Conservation (phyloP, 2,329 filamentous ascomycete species). For the Colletotrichum eleusines region DNA sequence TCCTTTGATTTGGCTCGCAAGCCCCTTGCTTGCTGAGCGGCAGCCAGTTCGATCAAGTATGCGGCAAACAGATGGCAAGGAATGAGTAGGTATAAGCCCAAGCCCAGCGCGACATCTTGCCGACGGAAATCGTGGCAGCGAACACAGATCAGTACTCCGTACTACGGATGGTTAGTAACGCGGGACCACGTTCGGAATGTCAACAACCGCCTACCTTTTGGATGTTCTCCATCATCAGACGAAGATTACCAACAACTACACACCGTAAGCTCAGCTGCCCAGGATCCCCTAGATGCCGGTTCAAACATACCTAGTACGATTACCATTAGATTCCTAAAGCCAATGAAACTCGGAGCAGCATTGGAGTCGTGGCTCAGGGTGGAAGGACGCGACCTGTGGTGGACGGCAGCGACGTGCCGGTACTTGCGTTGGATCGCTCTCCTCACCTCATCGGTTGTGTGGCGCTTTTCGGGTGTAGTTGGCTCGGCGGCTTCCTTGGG, state of each 20-base stretch:
- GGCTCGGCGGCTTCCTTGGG: slow-evolving; percentile 42
- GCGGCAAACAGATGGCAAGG: slow-evolving; percentile 92
- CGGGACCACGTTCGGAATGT: slow-evolving; percentile 22
- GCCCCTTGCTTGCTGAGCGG: slow-evolving; percentile 81
- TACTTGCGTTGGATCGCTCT: slow-evolving; percentile 74
- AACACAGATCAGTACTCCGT: slow-evolving; percentile 93
- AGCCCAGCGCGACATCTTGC: slow-evolving; percentile 81
- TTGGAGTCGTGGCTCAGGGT: slow-evolving; percentile 87
- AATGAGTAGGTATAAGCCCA: slow-evolving; percentile 85
- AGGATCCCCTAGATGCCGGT: background rate
- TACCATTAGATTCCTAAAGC: slow-evolving; percentile 96
- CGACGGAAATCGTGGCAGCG: slow-evolving; percentile 88
- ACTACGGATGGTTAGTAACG: slow-evolving; percentile 63
- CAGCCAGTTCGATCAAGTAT: slow-evolving; percentile 88
- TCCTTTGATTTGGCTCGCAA: slow-evolving; percentile 68
- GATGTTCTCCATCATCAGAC: slow-evolving; percentile 96
- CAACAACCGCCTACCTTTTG: slow-evolving; percentile 74
- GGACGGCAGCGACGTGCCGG: slow-evolving; percentile 90
- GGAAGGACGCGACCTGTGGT: slow-evolving; percentile 78
- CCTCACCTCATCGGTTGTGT: slow-evolving; percentile 49
- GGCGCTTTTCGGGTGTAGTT: slow-evolving; percentile 26
- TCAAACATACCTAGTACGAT: slow-evolving; percentile 79
- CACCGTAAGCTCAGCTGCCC: slow-evolving; percentile 34
- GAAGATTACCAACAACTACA: slow-evolving; percentile 89
- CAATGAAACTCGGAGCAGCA: slow-evolving; percentile 84